Evolutionary conservation across 2,329 filamentous ascomycete genomes (phyloP).

Genomic region (Volutella citrinella): DNA sequence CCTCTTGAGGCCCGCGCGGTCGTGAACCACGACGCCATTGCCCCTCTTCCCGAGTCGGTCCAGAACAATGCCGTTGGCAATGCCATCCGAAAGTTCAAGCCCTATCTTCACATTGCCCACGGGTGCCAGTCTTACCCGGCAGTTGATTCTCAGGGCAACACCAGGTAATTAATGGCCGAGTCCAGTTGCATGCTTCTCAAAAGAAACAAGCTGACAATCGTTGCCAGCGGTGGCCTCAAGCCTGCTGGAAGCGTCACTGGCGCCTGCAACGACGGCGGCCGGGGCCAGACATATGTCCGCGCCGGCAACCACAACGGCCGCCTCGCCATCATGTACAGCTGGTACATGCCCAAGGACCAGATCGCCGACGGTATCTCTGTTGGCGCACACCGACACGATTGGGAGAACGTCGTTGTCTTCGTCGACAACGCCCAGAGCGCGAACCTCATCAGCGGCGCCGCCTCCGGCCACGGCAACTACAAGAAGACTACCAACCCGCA

Average conservation of each 20-base stretch:
- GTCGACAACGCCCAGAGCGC: constrained; percentile 25
- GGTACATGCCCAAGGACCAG: constrained; percentile 46
- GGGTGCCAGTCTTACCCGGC: constrained; percentile 63
- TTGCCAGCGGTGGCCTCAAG: constrained; percentile 34
- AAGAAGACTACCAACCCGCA: constrained; percentile 20
- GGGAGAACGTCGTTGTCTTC: constrained; percentile 36
- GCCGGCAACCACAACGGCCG: constrained; percentile 24
- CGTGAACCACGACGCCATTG: constrained; percentile 25
- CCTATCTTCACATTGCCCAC: constrained; percentile 42
- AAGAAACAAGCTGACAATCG: neutral
- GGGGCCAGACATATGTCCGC: constrained; percentile 38
- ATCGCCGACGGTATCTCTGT: constrained; percentile 27
- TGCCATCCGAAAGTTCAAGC: constrained; percentile 29
- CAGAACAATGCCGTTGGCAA: constrained; percentile 20
- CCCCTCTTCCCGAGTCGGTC: constrained; percentile 23
- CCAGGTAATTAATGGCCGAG: constrained; percentile 47
- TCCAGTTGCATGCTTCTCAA: neutral
- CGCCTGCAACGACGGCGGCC: constrained; percentile 28
- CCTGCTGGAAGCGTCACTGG: constrained; percentile 26
- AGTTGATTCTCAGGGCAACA: constrained; percentile 54
- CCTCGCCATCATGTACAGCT: constrained; percentile 40
- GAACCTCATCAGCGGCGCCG: constrained; percentile 31
- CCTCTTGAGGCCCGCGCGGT: constrained; percentile 11
- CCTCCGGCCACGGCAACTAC: constrained; percentile 36
- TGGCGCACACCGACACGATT: constrained; percentile 39